A percentile compares a stretch with the other conserved stretches of the same genome.
Evolutionary conservation across 2,329 filamentous ascomycete species (phyloP).

Genomic region (Hymenoscyphus occultus): DNA sequence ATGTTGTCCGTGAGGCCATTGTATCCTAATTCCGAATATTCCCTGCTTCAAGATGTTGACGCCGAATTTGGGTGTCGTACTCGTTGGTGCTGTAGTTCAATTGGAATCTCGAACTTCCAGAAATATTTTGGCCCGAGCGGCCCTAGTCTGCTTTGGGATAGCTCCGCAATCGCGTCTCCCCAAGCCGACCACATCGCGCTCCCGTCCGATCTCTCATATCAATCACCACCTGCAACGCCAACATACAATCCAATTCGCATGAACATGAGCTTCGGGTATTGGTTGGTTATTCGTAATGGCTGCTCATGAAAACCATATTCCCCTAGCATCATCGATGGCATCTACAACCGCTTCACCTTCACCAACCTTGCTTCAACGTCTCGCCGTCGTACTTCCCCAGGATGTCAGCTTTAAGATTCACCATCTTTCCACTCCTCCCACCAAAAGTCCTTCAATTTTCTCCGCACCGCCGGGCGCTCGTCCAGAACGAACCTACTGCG

Average conservation of each 20-base stretch:
- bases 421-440: constrained; percentile 84
- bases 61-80: constrained; percentile 4
- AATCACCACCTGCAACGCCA: background rate
- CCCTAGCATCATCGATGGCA: constrained; percentile 20
- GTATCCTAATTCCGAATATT: constrained; percentile 11
- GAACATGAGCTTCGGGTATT: constrained; percentile 24
- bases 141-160: constrained; percentile 14
- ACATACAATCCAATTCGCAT: background rate
- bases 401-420: constrained; percentile 64
- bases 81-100: background rate
- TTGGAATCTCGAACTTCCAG: constrained; percentile 1
- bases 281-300: constrained; percentile 33
- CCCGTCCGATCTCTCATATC: background rate
- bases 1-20: constrained; percentile 49
- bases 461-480: constrained; percentile 69
- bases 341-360: constrained; percentile 22
- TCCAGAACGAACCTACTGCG: constrained; percentile 77
- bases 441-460: constrained; percentile 71
- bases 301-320: constrained; percentile 25
- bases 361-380: constrained; percentile 31
- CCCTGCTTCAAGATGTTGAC: background rate
- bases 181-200: constrained; percentile 2
- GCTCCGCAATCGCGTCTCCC: constrained; percentile 18
- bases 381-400: constrained; percentile 47
- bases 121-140: constrained; percentile 5